Percentiles rank a stretch among this genome's conserved stretches.
Conservation (phyloP, 495 filamentous ascomycete genomes). For the Tetracladium marchalianum region DNA sequence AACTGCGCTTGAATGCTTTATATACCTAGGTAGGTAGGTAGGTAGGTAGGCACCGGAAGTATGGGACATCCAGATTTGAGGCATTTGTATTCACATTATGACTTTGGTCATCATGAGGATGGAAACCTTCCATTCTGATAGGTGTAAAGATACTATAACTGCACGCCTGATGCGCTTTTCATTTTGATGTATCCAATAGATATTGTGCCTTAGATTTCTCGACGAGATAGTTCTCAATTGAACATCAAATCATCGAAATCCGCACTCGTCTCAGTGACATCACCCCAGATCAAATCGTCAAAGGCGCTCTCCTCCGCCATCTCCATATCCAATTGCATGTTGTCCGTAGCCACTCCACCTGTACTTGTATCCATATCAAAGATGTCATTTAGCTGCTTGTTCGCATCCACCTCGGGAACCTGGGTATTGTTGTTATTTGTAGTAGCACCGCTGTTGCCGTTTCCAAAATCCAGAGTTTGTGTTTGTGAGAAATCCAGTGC, state of each 20-base stretch:
- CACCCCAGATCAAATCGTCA: slow-evolving; percentile 13
- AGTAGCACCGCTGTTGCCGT: slow-evolving; percentile 3
- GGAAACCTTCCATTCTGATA: no score
- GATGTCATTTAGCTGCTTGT: neutral
- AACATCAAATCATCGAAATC: neutral
- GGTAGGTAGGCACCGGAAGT: no score
- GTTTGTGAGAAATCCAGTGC: slow-evolving; percentile 11
- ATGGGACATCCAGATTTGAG: no score
- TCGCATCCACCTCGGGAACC: neutral
- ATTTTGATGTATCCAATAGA: no score
- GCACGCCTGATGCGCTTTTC: no score
- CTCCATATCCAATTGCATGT: slow-evolving; percentile 11
- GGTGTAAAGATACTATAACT: no score
- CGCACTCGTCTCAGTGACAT: neutral
- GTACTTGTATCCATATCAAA: slow-evolving; percentile 2
- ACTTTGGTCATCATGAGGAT: no score
- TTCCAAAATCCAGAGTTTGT: slow-evolving; percentile 14
- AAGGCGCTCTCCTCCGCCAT: slow-evolving; percentile 13
- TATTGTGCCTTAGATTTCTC: no score
- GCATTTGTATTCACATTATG: no score
- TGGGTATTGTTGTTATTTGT: slow-evolving; percentile 3
- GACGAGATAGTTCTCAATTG: no score
- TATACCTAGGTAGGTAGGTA: no score
- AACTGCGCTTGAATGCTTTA: no score
- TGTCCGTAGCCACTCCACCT: slow-evolving; percentile 8